Base-by-base conservation (phyloP, 768 basidiomycete genomes). In the Lyophyllum atratum region DNA sequence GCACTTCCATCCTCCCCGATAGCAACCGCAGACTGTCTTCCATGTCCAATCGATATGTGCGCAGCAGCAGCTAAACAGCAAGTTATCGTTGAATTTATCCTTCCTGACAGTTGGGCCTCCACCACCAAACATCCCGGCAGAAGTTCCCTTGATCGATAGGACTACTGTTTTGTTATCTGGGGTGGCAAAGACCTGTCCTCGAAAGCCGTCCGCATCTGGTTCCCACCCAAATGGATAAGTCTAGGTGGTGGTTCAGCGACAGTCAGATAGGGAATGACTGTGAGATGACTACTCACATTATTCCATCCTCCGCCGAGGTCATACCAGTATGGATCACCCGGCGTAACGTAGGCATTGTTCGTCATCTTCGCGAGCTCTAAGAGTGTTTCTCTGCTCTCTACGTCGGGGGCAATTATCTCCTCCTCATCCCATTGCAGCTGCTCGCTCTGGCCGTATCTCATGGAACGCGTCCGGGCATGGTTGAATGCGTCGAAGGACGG, bases 61-160 rank as follows among this genome's bases (percentile, higher is more conserved):
- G 70, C 96, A 98, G 72, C 96, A 98, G 68, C 96, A 98, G 59
- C 87, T 90, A 71, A 96, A 96, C 56, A 98, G 72, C 6, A 97
- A 70, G 63, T 95, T 98, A 69, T 98, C 95, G 75, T 98, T 98
- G 52, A 91, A 69, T 72, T 90, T 95, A 77, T 98, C 96, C 67
- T 94, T 96, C 76, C 85, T 87, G 2, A 80, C 80, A n/a, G 96
- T 98, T 14, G 88, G 86, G 0, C 93, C 93, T 0, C 86, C 86
- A 19, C 87, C 83, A 1, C 91, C 84, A 50, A 93, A 81, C 10
- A 85, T 49, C 2, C 83, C 83, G 0, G 91, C 85, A n/a, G 92
- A 92, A 0, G 95, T 97, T 31, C 96, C 96, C 71, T 98, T 98
- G 79, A 98, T 90, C 24, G 93, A 84, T 34, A 98, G 78, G 26